These are phyloP conservation scores for Globisporangium heterothallicum DNA, from an alignment of 352 stramenopile species.

Conservation along the genomic window DNA sequence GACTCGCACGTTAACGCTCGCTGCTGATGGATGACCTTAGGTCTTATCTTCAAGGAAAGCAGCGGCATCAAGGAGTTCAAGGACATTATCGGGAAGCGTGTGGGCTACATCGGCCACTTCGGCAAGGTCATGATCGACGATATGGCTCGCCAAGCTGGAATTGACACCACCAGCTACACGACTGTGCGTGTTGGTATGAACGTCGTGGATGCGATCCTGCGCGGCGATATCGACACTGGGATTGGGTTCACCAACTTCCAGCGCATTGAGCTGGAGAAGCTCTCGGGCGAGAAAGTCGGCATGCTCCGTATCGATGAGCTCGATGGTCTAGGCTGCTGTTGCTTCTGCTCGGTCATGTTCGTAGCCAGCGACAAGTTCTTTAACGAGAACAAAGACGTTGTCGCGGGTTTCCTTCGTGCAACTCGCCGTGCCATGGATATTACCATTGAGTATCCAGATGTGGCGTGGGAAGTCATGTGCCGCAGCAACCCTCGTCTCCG, in stretches of 20 bases:
- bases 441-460: constrained; percentile 43
- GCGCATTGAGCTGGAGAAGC: constrained; percentile 42
- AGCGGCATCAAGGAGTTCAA: constrained; percentile 47
- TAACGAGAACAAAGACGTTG: constrained; percentile 36
- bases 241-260: constrained; percentile 57
- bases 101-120: constrained; percentile 50
- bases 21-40: constrained; percentile 2
- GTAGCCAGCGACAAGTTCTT: constrained; percentile 44
- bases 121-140: constrained; percentile 52
- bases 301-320: constrained; percentile 51
- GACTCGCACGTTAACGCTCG: not conserved
- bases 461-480: constrained; percentile 46
- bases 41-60: constrained; percentile 49
- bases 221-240: constrained; percentile 41
- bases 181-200: constrained; percentile 48
- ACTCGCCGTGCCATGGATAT: constrained; percentile 45
- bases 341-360: constrained; percentile 56
- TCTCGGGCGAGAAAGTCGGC: constrained; percentile 39
- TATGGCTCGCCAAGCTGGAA: constrained; percentile 40
- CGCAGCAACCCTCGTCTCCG: constrained; percentile 47
- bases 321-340: constrained; percentile 43
- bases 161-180: constrained; percentile 36
- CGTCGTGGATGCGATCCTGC: constrained; percentile 43
- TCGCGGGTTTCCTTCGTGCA: constrained; percentile 36
- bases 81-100: constrained; percentile 47